These are phyloP conservation scores for Ceratocystis papillata DNA, from an alignment of 2,329 filamentous ascomycete species.

Conservation along the genomic window DNA sequence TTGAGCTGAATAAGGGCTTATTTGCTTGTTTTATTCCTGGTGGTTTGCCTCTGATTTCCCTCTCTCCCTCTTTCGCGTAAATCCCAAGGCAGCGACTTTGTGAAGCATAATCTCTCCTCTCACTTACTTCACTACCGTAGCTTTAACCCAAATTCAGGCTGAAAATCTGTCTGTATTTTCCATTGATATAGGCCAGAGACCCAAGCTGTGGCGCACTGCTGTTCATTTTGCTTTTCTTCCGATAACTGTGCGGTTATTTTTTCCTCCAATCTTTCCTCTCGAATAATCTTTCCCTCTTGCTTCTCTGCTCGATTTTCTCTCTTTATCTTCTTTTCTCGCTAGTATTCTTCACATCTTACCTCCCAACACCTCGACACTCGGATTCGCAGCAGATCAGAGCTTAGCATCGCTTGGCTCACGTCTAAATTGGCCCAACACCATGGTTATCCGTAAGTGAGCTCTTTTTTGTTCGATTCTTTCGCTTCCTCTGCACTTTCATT, in stretches of 20 bases:
- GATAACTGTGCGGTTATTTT: background rate
- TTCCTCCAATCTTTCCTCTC: background rate
- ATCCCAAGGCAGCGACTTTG: too few species aligned
- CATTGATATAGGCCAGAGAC: too few species aligned
- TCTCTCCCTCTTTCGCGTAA: too few species aligned
- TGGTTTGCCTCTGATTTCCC: too few species aligned
- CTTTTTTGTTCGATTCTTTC: background rate
- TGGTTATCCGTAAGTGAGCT: conserved; percentile 14
- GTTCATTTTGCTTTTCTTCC: background rate
- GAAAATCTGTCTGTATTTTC: too few species aligned
- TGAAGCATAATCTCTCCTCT: too few species aligned
- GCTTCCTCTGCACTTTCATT: too few species aligned
- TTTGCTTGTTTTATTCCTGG: too few species aligned
- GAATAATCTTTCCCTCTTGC: background rate
- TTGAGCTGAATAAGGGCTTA: too few species aligned
- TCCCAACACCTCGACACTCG: background rate
- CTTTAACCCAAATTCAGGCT: too few species aligned
- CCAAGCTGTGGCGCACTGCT: background rate
- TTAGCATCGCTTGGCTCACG: conserved; percentile 11
- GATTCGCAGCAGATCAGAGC: conserved; percentile 10
- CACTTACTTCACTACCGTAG: too few species aligned
- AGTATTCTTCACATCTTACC: too few species aligned
- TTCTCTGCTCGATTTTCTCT: background rate
- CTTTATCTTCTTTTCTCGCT: background rate
- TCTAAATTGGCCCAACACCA: conserved; percentile 11